phyloP scores from a whole-genome alignment of 2,329 filamentous ascomycete genomes.

The Fonsecaea pugnacius region DNA sequence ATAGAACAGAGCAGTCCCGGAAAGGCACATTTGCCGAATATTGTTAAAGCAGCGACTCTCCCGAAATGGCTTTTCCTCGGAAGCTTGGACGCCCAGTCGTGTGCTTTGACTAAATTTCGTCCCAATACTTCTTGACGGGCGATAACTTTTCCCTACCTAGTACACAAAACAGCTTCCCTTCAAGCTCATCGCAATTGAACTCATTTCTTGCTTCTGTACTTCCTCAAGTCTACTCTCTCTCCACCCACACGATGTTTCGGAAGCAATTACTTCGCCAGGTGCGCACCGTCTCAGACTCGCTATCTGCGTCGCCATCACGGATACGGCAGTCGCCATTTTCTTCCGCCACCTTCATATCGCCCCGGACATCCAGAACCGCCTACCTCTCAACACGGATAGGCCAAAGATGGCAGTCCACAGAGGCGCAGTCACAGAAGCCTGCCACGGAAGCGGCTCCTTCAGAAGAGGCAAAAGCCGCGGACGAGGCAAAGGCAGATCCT shows the following conservation, averaged over 20 bases:
- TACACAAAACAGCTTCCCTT: background rate
- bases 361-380: conserved; percentile 36
- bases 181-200: background rate
- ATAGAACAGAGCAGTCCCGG: background rate
- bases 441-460: conserved; percentile 47
- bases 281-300: conserved; percentile 40
- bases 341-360: conserved; percentile 27
- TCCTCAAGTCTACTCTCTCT: background rate
- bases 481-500: conserved; percentile 52
- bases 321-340: conserved; percentile 29
- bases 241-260: conserved; percentile 45
- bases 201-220: background rate
- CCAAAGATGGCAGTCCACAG: conserved; percentile 50
- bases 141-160: background rate
- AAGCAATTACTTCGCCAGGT: conserved; percentile 49
- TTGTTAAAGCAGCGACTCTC: conserved; percentile 12
- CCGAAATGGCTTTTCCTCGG: conserved; percentile 1
- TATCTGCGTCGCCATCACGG: conserved; percentile 36
- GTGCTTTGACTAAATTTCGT: conserved; percentile 8
- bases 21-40: conserved; percentile 11
- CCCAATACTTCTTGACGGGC: background rate
- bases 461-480: conserved; percentile 48
- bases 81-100: conserved; percentile 4
- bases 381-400: conserved; percentile 43
- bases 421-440: conserved; percentile 40